Conservation (phyloP, 345 rosid species). For the Combretum micranthum region DNA sequence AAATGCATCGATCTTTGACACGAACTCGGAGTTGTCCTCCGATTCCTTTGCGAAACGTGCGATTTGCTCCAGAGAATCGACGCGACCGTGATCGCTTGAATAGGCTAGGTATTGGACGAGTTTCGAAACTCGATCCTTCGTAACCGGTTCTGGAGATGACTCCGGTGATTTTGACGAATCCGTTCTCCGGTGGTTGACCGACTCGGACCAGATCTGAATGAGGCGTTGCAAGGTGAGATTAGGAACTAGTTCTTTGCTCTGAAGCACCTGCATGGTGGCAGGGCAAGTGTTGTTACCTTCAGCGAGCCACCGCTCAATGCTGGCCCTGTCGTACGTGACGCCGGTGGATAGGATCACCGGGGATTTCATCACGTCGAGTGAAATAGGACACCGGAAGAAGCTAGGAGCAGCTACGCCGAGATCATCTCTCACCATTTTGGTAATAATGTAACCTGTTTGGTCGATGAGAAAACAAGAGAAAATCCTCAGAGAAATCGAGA, state of each 20-base stretch:
- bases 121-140: not conserved
- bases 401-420: slow-evolving; percentile 64
- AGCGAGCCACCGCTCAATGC: slow-evolving; percentile 91
- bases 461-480: slow-evolving; percentile 18
- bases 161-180: not conserved
- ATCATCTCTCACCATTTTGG: slow-evolving; percentile 52
- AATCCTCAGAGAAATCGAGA: slow-evolving; percentile 3
- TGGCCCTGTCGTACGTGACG: slow-evolving; percentile 84
- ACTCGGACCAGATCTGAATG: slow-evolving; percentile 73
- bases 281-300: slow-evolving; percentile 89
- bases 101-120: slow-evolving; percentile 18
- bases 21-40: slow-evolving; percentile 45
- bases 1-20: slow-evolving; percentile 40
- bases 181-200: slow-evolving; percentile 26
- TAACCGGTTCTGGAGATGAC: slow-evolving; percentile 1
- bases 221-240: slow-evolving; percentile 78
- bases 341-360: slow-evolving; percentile 96
- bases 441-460: slow-evolving; percentile 14
- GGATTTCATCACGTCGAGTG: slow-evolving; percentile 87
- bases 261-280: slow-evolving; percentile 93
- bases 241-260: slow-evolving; percentile 60
- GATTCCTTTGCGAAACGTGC: slow-evolving; percentile 43
- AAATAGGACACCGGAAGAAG: slow-evolving; percentile 83
- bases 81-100: slow-evolving; percentile 12
- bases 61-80: slow-evolving; percentile 23